A percentile compares a stretch with the other conserved stretches of the same genome.
phyloP scores from a whole-genome alignment of 257 asterid species.

The Primulina tabacum region DNA sequence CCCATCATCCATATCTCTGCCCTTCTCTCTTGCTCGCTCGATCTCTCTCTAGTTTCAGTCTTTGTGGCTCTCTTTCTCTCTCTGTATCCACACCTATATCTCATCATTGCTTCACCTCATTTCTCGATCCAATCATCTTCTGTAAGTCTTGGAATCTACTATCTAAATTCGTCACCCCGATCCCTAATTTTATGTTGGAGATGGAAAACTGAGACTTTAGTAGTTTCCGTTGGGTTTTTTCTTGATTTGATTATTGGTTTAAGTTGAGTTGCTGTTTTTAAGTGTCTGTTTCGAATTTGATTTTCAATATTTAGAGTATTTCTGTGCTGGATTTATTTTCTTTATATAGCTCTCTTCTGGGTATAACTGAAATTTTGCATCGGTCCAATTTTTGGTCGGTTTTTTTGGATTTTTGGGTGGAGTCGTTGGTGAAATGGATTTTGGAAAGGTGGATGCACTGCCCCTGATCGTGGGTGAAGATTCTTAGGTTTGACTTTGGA shows the following conservation, averaged over 20 bases:
- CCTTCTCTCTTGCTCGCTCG: slow-evolving; percentile 21
- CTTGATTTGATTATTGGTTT: slow-evolving; percentile 23
- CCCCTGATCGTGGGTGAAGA: slow-evolving; percentile 17
- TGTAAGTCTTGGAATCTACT: slow-evolving; percentile 36
- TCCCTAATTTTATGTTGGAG: slow-evolving; percentile 30
- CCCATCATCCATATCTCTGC: slow-evolving; percentile 12
- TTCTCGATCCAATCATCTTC: slow-evolving; percentile 45
- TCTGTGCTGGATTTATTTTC: not conserved
- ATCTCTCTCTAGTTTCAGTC: slow-evolving; percentile 33
- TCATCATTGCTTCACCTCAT: slow-evolving; percentile 16
- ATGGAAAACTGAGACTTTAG: slow-evolving; percentile 10
- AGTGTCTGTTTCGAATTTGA: slow-evolving; percentile 21
- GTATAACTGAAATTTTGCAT: slow-evolving; percentile 1
- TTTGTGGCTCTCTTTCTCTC: slow-evolving; percentile 32
- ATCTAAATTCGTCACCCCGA: slow-evolving; percentile 26
- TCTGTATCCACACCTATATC: slow-evolving; percentile 29
- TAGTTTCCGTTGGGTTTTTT: slow-evolving; percentile 20
- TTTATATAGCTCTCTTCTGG: not conserved
- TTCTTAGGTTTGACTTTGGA: slow-evolving; percentile 43
- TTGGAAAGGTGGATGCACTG: slow-evolving; percentile 13
- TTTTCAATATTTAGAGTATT: slow-evolving; percentile 15
- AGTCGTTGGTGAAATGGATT: slow-evolving; percentile 16
- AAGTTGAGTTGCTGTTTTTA: slow-evolving; percentile 21
- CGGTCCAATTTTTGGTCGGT: slow-evolving; percentile 14
- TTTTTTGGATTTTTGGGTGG: slow-evolving; percentile 18